Evolutionary conservation across 441 rosid species (phyloP), one percentile per base, ranked within the genome.

Genomic region (Melastoma candidum): DNA sequence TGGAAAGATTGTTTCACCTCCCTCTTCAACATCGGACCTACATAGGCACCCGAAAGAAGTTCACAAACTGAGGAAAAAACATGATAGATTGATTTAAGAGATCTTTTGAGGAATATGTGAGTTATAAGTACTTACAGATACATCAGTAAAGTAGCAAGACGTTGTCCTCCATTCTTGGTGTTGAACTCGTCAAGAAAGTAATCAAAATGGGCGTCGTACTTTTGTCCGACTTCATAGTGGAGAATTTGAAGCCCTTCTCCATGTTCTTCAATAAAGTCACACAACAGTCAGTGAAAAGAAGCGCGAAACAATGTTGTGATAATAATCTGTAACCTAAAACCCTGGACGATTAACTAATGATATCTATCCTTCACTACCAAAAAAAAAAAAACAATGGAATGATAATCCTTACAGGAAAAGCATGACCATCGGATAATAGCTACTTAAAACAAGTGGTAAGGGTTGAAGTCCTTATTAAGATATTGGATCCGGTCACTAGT

Each of bases 1-100:
- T 25, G 66, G 66, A 49, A 62, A 62, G 49, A 62, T 54, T 39
- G 66, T 62, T 54, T 62, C 66, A 26, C 66, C 66, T 27, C 66
- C 66, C 49, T 62, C 66, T 49, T 62, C 66, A 25, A 62, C 60
- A 41, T 62, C 66, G 1, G 66, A 54, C 51, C 66, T 62, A 36
- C n/a, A n/a, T 7, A 27, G 36, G 54, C 14, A 26, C 1, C 7
- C 32, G 26, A 55, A 46, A 10, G 39, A 55, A 44, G 26, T 55
- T 36, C 36, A 45, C 45, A 48, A 12, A 8, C 48, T 54, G 45
- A 12, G 43, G 53, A 50, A 24, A 47, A 52, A 46, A 52, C 55
- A 48, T 59, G 11, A 10, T 24, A 7, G 3, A 2, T 26, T 7
- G 52, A 51, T 12, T 10, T 9, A 9, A 12, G 26, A n/a, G 26